Evolutionary conservation across 345 rosid species (phyloP), one percentile per base, ranked within the genome.

Genomic region (Eucalyptus rudis): DNA sequence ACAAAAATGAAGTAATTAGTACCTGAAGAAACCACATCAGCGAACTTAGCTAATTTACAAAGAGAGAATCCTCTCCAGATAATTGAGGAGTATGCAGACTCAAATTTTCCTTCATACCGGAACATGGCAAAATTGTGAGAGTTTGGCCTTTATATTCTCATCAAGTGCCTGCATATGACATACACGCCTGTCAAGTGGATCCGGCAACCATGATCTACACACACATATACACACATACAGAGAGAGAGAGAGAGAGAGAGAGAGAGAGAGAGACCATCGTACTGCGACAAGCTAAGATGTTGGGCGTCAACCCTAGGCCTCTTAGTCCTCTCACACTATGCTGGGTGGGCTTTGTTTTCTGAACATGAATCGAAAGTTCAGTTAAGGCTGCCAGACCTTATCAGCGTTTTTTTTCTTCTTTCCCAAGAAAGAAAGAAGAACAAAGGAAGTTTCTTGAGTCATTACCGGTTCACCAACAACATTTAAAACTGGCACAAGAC

Each of bases 311-410:
- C 85, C 99, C 99, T 88, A 95, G 95, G 87, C 97, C 98, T 93
- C 97, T 93, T 22, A 98, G 92, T 87, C 95, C 96, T 49, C 96
- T 92, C 90, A 98, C 99, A 87, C 99, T 97, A 86, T 97, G 99
- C 91, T 98, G 99, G 22, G 99, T 98, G 79, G 99, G 99, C 92
- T 98, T 98, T 89, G 99, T 98, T 96, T 98, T 98, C 99, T 98
- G 90, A 49, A 85, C 68, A 89, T 29, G 49, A 52, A 49, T 52
- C 59, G 31, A 83, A 49, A 84, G 15, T 86, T 36, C 14, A 76
- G 7, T 40, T 76, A 40, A 76, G 84, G 84, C 84, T 40, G 47
- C 84, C 47, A 76, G 47, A 76, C 84, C 84, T 36, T 11, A 40
- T 20, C 11, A 76, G 8, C 7, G 47, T 76, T 40, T 44, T 76